Evolutionary conservation across 2,329 filamentous ascomycete genomes (phyloP), one percentile per base, ranked within the genome.

Genomic region (Cytospora leucostoma): DNA sequence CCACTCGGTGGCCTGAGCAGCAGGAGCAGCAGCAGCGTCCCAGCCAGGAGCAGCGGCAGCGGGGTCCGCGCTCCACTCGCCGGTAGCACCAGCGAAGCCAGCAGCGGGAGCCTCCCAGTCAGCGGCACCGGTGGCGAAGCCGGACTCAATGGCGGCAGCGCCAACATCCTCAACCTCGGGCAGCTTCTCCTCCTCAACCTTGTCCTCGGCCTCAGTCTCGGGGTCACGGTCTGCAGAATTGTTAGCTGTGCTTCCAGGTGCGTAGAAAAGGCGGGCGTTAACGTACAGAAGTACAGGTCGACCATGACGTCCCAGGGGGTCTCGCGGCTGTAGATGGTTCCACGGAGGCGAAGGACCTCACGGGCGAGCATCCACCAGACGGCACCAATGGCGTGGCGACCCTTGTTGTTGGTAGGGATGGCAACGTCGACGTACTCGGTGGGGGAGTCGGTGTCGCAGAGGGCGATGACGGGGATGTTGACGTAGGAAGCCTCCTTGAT

Each of bases 321-420:
- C 84, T 99, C 95, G 79, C 95, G 93, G 86, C 87, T 92, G 79
- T 92, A 90, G 78, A 99, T 92, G 77, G 93, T 98, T 74, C 96
- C 95, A 75, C 95, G 93, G 77, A 99, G 93, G 79, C 96, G 93
- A 81, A 99, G 93, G 79, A 99, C 94, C 88, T 99, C 95, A 87
- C 95, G 95, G 80, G 95, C 94, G 74, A 99, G 88, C 89, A 99
- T 90, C 95, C 95, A 99, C 95, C 95, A 99, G 84, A 99, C 81
- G 75, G 95, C 87, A 86, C 95, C 95, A 75, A 99, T 99, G 79
- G 96, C 89, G 85, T 98, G 93, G 79, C 95, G 94, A 86, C 93
- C 94, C 91, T 99, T 99, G 92, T 99, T 99, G 92, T 99, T 99
- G 85, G 95, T 97, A 77, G 95, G 95, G 83, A 99, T 99, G 82